These are phyloP conservation scores for Aeminium ludgeri DNA, from an alignment of 495 filamentous ascomycete species.

Conservation along the genomic window DNA sequence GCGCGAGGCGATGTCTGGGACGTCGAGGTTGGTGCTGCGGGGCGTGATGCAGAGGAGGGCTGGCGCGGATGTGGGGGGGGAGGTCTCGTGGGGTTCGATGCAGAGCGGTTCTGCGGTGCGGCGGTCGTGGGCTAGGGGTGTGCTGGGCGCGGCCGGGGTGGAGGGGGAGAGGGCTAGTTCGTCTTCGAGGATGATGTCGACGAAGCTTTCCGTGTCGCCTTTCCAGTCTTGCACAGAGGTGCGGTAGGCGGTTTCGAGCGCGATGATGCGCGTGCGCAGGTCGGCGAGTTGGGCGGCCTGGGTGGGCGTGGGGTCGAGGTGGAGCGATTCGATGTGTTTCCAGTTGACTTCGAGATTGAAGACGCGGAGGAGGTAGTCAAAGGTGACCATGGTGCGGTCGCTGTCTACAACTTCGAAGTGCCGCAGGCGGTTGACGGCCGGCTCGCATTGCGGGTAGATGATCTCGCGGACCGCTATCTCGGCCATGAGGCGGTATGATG, in stretches of 20 bases:
- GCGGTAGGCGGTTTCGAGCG: background rate
- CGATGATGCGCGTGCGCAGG: background rate
- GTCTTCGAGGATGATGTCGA: constrained; percentile 1
- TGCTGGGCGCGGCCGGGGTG: too few relatives aligned
- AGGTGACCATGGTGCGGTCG: too few relatives aligned
- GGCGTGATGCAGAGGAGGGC: constrained; percentile 18
- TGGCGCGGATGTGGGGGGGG: constrained; percentile 1
- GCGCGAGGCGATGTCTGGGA: constrained; percentile 2
- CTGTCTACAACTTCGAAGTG: too few relatives aligned
- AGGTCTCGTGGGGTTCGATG: constrained; percentile 7
- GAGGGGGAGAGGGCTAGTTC: constrained; percentile 6
- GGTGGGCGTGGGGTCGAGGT: too few relatives aligned
- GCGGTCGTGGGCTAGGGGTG: constrained; percentile 3
- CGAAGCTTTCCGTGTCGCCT: background rate
- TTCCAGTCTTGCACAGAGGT: background rate
- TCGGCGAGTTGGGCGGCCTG: too few relatives aligned
- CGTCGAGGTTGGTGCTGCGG: constrained; percentile 2
- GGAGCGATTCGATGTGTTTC: constrained; percentile 1
- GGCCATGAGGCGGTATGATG: too few relatives aligned
- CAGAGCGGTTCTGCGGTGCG: constrained; percentile 11
- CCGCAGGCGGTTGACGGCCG: too few relatives aligned
- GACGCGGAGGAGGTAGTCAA: background rate
- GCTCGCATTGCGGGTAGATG: background rate
- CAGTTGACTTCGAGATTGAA: constrained; percentile 8
- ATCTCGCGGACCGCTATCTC: too few relatives aligned